Conservation (phyloP, 2,329 filamentous ascomycete genomes). For the Beauveria sp. region DNA sequence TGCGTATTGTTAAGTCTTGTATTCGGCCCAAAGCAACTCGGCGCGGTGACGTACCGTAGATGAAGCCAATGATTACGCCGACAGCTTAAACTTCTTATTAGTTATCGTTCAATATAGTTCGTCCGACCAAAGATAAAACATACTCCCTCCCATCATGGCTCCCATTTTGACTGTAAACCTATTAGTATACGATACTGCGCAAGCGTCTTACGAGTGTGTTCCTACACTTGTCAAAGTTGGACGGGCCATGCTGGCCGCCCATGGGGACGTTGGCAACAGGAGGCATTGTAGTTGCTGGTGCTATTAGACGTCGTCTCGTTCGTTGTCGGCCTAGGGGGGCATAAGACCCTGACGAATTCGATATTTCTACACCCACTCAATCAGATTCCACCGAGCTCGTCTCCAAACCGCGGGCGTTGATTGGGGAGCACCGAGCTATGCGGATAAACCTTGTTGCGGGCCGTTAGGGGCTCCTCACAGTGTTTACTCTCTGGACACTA, state of each 20-base stretch:
- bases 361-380: neutral
- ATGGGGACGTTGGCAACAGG: slow-evolving; percentile 31
- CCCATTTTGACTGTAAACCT: slow-evolving; percentile 79
- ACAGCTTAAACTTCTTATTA: slow-evolving; percentile 57
- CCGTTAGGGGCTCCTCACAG: slow-evolving; percentile 20
- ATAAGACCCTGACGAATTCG: neutral
- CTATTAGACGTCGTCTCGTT: neutral
- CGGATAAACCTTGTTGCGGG: slow-evolving; percentile 23
- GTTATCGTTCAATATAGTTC: slow-evolving; percentile 11
- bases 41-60: slow-evolving; percentile 61
- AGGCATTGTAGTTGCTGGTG: slow-evolving; percentile 26
- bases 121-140: slow-evolving; percentile 29
- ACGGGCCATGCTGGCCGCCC: slow-evolving; percentile 39
- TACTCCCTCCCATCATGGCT: slow-evolving; percentile 97
- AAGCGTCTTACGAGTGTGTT: neutral
- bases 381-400: neutral
- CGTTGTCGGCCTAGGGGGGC: neutral
- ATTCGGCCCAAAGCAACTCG: slow-evolving; percentile 7
- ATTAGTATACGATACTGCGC: slow-evolving; percentile 13
- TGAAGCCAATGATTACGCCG: slow-evolving; percentile 93
- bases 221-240: slow-evolving; percentile 48
- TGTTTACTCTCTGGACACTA: slow-evolving; percentile 1
- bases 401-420: neutral
- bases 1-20: slow-evolving; percentile 28
- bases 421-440: slow-evolving; percentile 3